Base-by-base conservation (phyloP, 2,329 filamentous ascomycete species). In the Curvularia sp. region DNA sequence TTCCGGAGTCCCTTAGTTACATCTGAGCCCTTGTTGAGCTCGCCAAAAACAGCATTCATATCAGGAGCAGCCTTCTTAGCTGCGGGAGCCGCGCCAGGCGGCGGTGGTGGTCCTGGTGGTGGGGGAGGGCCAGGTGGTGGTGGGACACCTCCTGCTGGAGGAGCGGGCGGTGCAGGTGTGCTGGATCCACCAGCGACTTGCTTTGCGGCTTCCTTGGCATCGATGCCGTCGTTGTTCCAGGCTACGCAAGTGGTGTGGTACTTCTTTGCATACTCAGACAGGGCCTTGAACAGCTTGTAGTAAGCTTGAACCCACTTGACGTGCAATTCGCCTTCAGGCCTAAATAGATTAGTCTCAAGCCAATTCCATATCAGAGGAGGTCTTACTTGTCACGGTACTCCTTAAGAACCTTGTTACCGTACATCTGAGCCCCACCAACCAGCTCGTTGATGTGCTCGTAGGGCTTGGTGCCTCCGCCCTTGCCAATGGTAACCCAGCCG, bases 261-360 rank as follows among this genome's bases (percentile, higher is more conserved):
- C 69, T 92, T 87, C 80, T 94, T 94, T 66, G 95, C 88, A 75
- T 96, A 97, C 50, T 89, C 88, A 57, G 87, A 83, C 43, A 99
- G 87, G 30, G 93, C 88, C 69, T 89, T 91, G 82, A 97, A 96
- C 59, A 97, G 85, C 70, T 89, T 88, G 79, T 96, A 96, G 81
- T 96, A 97, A n/a, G 92, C 84, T 71, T 94, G 91, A 33, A 97
- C 88, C 87, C 93, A 99, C 73, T 95, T 89, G 55, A 93, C 85
- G 70, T 97, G 69, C 87, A 86, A 55, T 86, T 84, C 71, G 94
- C 91, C 61, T 30, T 66, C 73, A 4, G 73, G 70, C 80, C 91
- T 95, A 64, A 15, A 15, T 10, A 38, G 53, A 63, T 73, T 53
- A 74, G 68, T 42, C 52, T 35, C 30, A 6, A 8, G 5, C 24